Base-by-base conservation (phyloP, 306 rosid species). In the Prinsepia uniflora region DNA sequence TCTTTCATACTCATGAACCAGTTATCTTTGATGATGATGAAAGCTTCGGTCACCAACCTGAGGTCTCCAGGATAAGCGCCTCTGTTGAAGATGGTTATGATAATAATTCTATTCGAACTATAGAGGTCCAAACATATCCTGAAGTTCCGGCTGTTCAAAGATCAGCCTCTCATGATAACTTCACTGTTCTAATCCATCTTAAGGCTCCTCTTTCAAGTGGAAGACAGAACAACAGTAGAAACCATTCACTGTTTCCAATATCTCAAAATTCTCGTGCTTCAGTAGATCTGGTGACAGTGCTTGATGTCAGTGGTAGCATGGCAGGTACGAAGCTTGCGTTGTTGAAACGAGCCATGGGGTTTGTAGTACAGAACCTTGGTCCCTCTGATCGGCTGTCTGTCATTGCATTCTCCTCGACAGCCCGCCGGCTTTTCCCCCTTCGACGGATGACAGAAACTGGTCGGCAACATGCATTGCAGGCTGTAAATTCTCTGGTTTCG, bases 261-360 rank as follows among this genome's bases (percentile, higher is more conserved):
- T 70, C 66, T 79, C 84, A 75, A 70, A 73, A 75, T 67, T 75
- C 86, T 43, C 85, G 95, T 72, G 93, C 91, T 76, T 86, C 97
- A 12, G 72, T 94, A 45, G 99, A 94, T 69, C 96, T 94, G 58
- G 96, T 94, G 52, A 91, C 99, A 0, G 92, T 94, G 75, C 97
- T 94, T 72, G 99, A 94, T 81, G 82, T 94, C 54, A 94, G 99
- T 76, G 94, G 96, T 20, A 93, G 98, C 96, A 93, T 93, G 98
- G 85, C 90, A 59, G 98, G 98, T 52, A 84, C 98, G 46, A 93
- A 93, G 86, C 89, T 93, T 43, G 90, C 87, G 46, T 84, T 93
- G 78, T 78, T 93, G 43, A 93, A 93, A 71, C 91, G 79, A 75
- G 98, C 98, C 22, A 93, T 93, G 98, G 85, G 97, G 14, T 93